Evolutionary conservation across 2,329 filamentous ascomycete species (phyloP), one percentile per base, ranked within the genome.

Genomic region (Talaromyces albobiverticillius): DNA sequence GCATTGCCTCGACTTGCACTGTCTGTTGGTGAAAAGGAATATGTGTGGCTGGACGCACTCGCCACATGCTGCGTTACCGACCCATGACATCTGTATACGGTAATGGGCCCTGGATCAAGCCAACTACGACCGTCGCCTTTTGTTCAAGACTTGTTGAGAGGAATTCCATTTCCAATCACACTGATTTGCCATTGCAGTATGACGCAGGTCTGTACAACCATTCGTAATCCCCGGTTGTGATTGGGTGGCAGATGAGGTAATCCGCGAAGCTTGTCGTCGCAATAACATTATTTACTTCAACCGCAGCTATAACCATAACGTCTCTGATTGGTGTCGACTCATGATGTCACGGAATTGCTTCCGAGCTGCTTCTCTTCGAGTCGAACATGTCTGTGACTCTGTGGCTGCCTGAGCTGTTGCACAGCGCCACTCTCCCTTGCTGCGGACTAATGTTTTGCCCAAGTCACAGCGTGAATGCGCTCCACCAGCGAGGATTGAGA

Each of bases 41-140:
- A 22, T 10, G n/a, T n/a, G n/a, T 34, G 13, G 31, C 16, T 13
- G 2, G 10, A 18, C 18, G 31, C 9, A 26, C 14, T 50, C 11
- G 36, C 47, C 18, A 42, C 38, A 32, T 16, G 18, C 38, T 9
- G 38, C 14, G 31, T 42, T 32, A 13, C 25, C 36, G 48, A 25
- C 32, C 31, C 16, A 51, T 51, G 38, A 43, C 48, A 51, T 43
- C 43, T 51, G 18, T 22, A 34, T 51, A 23, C 22, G 26, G 48
- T 43, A 51, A 51, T 25, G n/a, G 13, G 13, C 23, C 20, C 3
- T 9, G n/a, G 18, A 8, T 7, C 25, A 31, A 29, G 25, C 47
- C 47, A 50, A 50, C 41, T 31, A 20, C 18, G 20, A 18, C 5
- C 16, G 9, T 38, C 3, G 13, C 34, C 36, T 13, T 6, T n/a